phyloP scores from a whole-genome alignment of 2,329 filamentous ascomycete species.

The Drechslerella coelobrocha region DNA sequence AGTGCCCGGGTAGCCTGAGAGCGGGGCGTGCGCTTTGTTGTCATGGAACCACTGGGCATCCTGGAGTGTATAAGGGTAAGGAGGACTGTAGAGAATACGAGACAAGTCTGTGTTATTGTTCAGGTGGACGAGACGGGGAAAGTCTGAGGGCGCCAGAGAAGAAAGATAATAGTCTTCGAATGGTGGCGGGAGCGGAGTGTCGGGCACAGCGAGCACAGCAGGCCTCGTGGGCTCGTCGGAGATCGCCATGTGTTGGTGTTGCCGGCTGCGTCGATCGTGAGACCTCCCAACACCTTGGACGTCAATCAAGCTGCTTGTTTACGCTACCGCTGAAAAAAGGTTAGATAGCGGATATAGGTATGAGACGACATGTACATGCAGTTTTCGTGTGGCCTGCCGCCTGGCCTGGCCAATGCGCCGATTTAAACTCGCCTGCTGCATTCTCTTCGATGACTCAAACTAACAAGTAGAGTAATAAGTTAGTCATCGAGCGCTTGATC shows the following conservation, averaged over 20 bases:
- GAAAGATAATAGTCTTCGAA: conserved; percentile 40
- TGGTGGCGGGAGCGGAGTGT: conserved; percentile 24
- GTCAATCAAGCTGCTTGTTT: no score
- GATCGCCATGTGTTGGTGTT: neutral
- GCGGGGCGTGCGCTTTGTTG: conserved; percentile 3
- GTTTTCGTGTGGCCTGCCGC: no score
- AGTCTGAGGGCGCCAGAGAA: conserved; percentile 18
- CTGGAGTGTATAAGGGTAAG: conserved; percentile 33
- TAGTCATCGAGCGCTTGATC: no score
- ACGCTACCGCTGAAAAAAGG: no score
- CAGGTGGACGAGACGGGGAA: conserved; percentile 30
- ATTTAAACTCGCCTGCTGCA: no score
- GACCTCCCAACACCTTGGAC: no score
- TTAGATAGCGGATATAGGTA: no score
- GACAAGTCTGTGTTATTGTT: conserved; percentile 34
- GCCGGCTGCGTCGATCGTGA: neutral
- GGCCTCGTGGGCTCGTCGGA: neutral
- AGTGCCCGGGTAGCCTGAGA: conserved; percentile 18
- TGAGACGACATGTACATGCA: no score
- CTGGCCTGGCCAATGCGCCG: no score
- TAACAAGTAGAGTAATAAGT: no score
- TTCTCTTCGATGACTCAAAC: no score
- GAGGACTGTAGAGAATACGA: conserved; percentile 24
- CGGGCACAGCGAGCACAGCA: conserved; percentile 4
- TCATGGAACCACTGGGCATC: conserved; percentile 45